These are phyloP conservation scores for Kluyveromyces wickerhamii DNA, from an alignment of 805 yeast genomes.

Conservation along the genomic window DNA sequence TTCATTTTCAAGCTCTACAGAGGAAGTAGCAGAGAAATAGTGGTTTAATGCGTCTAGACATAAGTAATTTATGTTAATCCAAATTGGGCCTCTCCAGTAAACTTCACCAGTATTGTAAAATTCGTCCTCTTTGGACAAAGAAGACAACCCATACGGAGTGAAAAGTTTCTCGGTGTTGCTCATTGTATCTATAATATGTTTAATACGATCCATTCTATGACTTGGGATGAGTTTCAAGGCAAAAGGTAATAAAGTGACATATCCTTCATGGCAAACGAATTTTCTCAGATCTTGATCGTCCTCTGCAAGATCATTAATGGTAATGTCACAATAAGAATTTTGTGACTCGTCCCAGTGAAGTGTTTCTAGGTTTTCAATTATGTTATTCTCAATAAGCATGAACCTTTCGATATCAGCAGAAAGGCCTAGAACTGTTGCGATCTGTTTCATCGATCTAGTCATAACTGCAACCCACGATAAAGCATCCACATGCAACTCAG, in stretches of 20 bases:
- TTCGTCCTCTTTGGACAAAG: conserved; percentile 61
- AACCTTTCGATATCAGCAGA: conserved; percentile 53
- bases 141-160: conserved; percentile 72
- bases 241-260: conserved; percentile 81
- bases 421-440: conserved; percentile 56
- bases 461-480: conserved; percentile 90
- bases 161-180: conserved; percentile 68
- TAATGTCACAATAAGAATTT: conserved; percentile 71
- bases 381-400: conserved; percentile 43
- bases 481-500: conserved; percentile 86
- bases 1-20: conserved; percentile 19
- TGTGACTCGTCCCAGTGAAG: conserved; percentile 74
- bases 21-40: conserved; percentile 35
- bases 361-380: conserved; percentile 56
- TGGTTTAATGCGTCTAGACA: conserved; percentile 58
- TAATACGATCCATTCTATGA: conserved; percentile 37
- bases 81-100: conserved; percentile 93
- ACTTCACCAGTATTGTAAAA: conserved; percentile 73
- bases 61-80: conserved; percentile 88
- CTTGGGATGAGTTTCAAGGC: conserved; percentile 54
- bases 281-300: conserved; percentile 38
- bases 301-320: conserved; percentile 61
- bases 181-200: conserved; percentile 47
- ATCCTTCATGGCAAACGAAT: conserved; percentile 83
- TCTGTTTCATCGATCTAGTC: conserved; percentile 71